Evolutionary conservation across 164 flowering plant genomes (phyloP).

Genomic region (Chimonanthus salicifolius): DNA sequence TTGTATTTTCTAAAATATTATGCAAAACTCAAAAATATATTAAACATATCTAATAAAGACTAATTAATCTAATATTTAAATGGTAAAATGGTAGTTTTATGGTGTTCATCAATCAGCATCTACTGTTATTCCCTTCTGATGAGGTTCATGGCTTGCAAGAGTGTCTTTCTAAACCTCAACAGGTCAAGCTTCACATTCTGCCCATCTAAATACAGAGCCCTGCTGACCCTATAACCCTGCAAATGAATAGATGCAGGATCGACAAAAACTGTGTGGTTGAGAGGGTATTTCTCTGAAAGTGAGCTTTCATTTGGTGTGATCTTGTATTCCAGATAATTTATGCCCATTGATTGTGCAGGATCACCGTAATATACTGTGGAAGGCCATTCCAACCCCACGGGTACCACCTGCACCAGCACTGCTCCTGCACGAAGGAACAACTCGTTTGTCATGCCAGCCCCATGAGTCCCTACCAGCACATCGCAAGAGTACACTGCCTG

Average conservation of each 20-base stretch:
- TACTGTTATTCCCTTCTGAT: not conserved
- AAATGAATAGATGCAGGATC: conserved; percentile 14
- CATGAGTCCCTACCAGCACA: conserved; percentile 28
- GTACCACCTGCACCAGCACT: conserved; percentile 16
- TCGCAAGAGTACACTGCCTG: conserved; percentile 16
- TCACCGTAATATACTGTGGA: conserved; percentile 20
- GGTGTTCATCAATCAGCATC: too few species aligned
- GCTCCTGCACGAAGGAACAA: conserved; percentile 8
- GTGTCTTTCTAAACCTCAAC: conserved; percentile 4
- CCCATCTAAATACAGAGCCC: conserved; percentile 12
- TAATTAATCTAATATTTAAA: too few species aligned
- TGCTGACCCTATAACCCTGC: conserved; percentile 7
- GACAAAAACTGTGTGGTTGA: conserved; percentile 15
- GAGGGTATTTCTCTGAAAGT: conserved; percentile 13
- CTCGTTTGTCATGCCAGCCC: conserved; percentile 6
- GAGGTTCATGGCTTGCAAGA: conserved; percentile 4
- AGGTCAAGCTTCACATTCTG: conserved; percentile 9
- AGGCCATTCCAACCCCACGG: conserved; percentile 21
- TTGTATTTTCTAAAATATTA: too few species aligned
- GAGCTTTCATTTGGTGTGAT: conserved; percentile 25
- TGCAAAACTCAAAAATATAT: too few species aligned
- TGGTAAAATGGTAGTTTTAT: too few species aligned
- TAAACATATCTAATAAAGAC: too few species aligned
- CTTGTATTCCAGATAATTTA: conserved; percentile 26
- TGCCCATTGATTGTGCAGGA: conserved; percentile 22